phyloP scores from a whole-genome alignment of 441 rosid genomes.

The Syzygium syzygioides region DNA sequence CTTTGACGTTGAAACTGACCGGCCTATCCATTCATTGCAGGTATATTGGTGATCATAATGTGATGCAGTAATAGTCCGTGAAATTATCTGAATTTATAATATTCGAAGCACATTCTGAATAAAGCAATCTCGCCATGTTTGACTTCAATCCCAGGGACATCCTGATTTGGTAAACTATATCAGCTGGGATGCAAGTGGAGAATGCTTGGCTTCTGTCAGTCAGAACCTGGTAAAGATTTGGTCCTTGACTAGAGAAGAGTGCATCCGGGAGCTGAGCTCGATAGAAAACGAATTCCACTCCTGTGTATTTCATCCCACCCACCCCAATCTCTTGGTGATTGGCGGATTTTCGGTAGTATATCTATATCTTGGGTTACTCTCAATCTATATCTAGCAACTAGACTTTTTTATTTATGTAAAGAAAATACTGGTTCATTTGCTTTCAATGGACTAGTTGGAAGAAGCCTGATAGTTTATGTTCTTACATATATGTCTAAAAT shows the following conservation, averaged over 20 bases:
- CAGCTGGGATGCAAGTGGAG: conserved; percentile 67
- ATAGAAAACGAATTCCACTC: conserved; percentile 53
- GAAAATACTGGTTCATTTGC: background rate
- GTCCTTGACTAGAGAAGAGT: conserved; percentile 47
- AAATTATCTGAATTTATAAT: background rate
- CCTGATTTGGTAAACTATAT: conserved; percentile 46
- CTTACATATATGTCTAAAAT: background rate
- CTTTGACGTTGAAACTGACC: conserved; percentile 53
- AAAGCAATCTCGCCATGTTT: background rate
- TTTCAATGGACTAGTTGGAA: background rate
- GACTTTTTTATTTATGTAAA: background rate
- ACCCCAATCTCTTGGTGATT: conserved; percentile 45
- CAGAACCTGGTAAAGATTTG: conserved; percentile 55
- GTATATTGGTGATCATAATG: conserved; percentile 16
- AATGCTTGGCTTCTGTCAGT: conserved; percentile 57
- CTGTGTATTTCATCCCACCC: conserved; percentile 62
- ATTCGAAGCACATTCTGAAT: background rate
- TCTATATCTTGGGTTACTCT: background rate
- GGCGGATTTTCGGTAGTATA: conserved; percentile 51
- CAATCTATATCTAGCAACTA: background rate
- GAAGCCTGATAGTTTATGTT: background rate
- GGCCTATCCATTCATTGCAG: conserved; percentile 33
- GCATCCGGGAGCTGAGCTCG: conserved; percentile 49
- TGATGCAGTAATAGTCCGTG: background rate
- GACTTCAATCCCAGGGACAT: conserved; percentile 34